Conservation (phyloP, 352 stramenopile species). For the Aphanomyces astaci region DNA sequence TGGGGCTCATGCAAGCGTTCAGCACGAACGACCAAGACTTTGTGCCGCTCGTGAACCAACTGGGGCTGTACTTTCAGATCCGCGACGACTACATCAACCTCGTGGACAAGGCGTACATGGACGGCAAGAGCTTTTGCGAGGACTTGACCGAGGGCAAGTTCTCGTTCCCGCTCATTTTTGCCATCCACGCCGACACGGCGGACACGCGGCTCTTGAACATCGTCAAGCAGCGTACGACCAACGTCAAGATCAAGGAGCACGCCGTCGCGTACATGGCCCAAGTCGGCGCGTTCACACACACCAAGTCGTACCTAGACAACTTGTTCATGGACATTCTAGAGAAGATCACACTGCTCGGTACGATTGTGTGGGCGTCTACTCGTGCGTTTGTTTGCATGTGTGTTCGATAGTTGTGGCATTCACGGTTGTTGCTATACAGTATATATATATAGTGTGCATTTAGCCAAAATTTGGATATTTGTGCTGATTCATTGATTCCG, state of each 20-base stretch:
- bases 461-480: too few relatives aligned
- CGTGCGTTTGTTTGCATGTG: too few relatives aligned
- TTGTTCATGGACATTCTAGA: conserved; percentile 21
- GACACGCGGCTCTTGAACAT: conserved; percentile 92
- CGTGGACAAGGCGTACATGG: conserved; percentile 92
- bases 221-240: conserved; percentile 94
- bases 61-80: conserved; percentile 98
- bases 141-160: conserved; percentile 98
- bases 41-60: conserved; percentile 85
- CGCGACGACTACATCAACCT: conserved; percentile 97
- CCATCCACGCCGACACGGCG: conserved; percentile 49
- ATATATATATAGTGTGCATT: too few relatives aligned
- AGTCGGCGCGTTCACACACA: conserved; percentile 25
- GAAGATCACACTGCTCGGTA: conserved; percentile 24
- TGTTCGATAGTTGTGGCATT: too few relatives aligned
- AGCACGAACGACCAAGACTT: conserved; percentile 67
- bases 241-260: conserved; percentile 93
- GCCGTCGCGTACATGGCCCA: conserved; percentile 81
- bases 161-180: conserved; percentile 84
- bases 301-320: conserved; percentile 24
- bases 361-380: neutral
- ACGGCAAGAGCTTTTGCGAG: conserved; percentile 97
- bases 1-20: conserved; percentile 92
- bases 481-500: too few relatives aligned
- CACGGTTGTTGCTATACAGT: too few relatives aligned